phyloP scores from a whole-genome alignment of 768 basidiomycete genomes.

The Rhizopogon rudus region DNA sequence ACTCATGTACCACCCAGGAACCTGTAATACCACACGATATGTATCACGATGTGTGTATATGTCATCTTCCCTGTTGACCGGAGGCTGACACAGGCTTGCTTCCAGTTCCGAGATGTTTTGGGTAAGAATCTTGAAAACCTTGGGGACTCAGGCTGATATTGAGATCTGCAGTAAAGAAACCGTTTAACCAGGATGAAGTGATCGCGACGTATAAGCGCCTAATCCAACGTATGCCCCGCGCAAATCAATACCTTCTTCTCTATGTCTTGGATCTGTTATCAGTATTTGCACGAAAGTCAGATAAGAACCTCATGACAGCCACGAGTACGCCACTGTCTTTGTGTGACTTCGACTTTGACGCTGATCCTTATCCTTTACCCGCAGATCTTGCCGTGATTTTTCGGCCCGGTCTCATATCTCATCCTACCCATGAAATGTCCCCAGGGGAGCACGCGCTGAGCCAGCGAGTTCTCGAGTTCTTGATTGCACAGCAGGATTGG shows the following conservation, averaged over 20 bases:
- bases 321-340: conserved; percentile 55
- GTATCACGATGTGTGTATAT: conserved; percentile 72
- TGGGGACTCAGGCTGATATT: background rate
- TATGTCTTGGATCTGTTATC: conserved; percentile 95
- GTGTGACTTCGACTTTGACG: conserved; percentile 1
- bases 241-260: conserved; percentile 93
- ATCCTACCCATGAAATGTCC: conserved; percentile 81
- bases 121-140: conserved; percentile 37
- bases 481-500: conserved; percentile 95
- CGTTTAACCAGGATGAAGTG: conserved; percentile 64
- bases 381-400: conserved; percentile 96
- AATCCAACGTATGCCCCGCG: conserved; percentile 78
- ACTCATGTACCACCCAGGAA: conserved; percentile 48
- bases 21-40: conserved; percentile 90
- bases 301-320: conserved; percentile 95
- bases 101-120: conserved; percentile 74
- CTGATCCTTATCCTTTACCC: background rate
- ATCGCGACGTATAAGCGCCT: conserved; percentile 79
- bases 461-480: conserved; percentile 88
- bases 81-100: conserved; percentile 9
- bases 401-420: conserved; percentile 90
- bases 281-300: conserved; percentile 88
- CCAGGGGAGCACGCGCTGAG: conserved; percentile 84
- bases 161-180: conserved; percentile 50
- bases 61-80: conserved; percentile 1